Evolutionary conservation across 441 rosid species (phyloP), one percentile per base, ranked within the genome.

Genomic region (Dalechampia spathulata): DNA sequence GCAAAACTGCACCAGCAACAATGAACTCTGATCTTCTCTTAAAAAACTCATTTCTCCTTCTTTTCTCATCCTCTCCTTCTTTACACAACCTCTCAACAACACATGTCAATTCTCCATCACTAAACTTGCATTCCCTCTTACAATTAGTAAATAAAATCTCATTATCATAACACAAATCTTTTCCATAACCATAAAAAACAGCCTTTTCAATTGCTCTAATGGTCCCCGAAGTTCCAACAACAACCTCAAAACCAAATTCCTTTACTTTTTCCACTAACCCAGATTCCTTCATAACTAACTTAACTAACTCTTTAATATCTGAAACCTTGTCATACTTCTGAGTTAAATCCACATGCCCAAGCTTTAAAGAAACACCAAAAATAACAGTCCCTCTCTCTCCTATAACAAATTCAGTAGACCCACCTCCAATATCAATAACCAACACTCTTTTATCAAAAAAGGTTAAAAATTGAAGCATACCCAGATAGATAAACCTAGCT

Each of bases 361-460:
- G 48, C 60, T 70, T 68, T 78, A 86, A 61, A 6, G 90, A 81
- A 30, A 64, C 69, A 30, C 67, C 79, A 14, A 73, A 60, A 17
- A 70, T 60, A 52, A 81, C 76, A 32, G 65, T 61, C 38, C 95
- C 88, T 58, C 53, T 34, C 49, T 67, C 68, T 40, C 95, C 90
- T 14, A 79, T 72, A 0, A 74, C 84, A 56, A 86, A 76, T 51
- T 86, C 90, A 44, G 90, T 86, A 23, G 90, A 86, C 10, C 95
- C 88, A 55, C 95, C 95, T 45, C 88, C 95, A 39, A 81, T 81
- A 60, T 83, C 95, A 14, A 86, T 63, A 40, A 70, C 69, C 61
- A 86, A 55, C 1, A 69, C 81, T 9, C 68, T 62, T 55, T 73
- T 78, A 19, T 79, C 79, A 59, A 62, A 78, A 32, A 83, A 70